Evolutionary conservation across 345 rosid species (phyloP), one percentile per base, ranked within the genome.

Genomic region (Ailanthus altissimus): DNA sequence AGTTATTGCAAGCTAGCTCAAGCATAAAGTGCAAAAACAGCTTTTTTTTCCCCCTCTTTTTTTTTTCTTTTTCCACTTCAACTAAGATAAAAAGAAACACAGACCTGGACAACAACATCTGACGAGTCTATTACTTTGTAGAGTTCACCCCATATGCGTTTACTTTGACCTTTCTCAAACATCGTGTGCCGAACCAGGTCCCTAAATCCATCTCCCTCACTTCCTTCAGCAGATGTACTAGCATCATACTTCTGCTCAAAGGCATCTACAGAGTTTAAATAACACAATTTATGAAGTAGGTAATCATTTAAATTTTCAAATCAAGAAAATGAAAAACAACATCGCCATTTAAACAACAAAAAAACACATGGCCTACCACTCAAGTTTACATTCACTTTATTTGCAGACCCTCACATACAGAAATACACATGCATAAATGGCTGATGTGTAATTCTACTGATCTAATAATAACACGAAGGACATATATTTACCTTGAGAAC

Each of bases 101-200:
- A 75, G 50, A 95, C 99, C 97, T 93, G 97, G 46, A 93, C 92
- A 81, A 96, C 87, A 43, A 96, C 99, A 84, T 93, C 98, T 47
- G 99, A 93, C 5, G 99, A 96, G 81, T 96, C 98, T 5, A 92
- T 86, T 56, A 96, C 99, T 90, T 96, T 92, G 89, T 96, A 96
- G 67, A 96, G 97, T 83, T 96, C 99, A 62, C 98, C 97, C 98
- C 98, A 93, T 83, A 96, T 91, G 70, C 97, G 97, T 82, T 96
- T 96, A 57, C 99, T 96, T 84, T 96, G 99, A 72, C 98, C 99
- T 84, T 93, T 96, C 80, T 93, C 98, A 88, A 96, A 96, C 97
- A 96, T 96, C 0, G 87, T 93, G 77, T 93, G 98, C 58, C 97
- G 90, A 70, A 96, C 98, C 77, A 96, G 85, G 67, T 93, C 98